These are phyloP conservation scores for Trypanosomatidae sp. DNA, from an alignment of 208 protist species.

Conservation along the genomic window DNA sequence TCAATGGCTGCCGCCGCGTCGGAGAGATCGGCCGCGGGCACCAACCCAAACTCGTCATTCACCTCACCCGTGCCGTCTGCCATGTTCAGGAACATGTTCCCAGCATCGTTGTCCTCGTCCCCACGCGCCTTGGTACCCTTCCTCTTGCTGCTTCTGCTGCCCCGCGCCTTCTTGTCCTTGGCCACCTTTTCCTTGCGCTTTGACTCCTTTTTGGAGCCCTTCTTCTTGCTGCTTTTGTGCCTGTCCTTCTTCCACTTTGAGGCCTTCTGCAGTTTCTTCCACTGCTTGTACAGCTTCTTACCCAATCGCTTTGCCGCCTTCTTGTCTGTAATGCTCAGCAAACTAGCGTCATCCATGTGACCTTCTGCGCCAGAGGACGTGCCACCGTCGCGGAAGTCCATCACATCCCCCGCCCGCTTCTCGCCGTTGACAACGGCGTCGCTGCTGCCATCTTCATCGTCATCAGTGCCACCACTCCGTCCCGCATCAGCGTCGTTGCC, in stretches of 20 bases:
- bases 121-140: background rate
- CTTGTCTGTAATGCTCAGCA: constrained; percentile 47
- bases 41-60: constrained; percentile 11
- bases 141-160: background rate
- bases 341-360: constrained; percentile 34
- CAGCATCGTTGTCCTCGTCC: constrained; percentile 5
- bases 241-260: constrained; percentile 23
- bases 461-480: background rate
- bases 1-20: constrained; percentile 12
- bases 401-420: constrained; percentile 1
- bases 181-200: constrained; percentile 12
- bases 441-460: constrained; percentile 1
- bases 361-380: constrained; percentile 1
- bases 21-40: constrained; percentile 16
- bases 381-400: constrained; percentile 12
- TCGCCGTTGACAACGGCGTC: constrained; percentile 1
- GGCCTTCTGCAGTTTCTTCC: constrained; percentile 62
- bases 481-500: background rate
- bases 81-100: constrained; percentile 12
- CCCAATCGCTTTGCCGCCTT: constrained; percentile 58
- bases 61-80: background rate
- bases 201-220: constrained; percentile 21
- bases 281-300: constrained; percentile 62
- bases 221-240: constrained; percentile 24
- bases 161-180: constrained; percentile 16